Evolutionary conservation across 139 green algal species (phyloP), one percentile per base, ranked within the genome.

Genomic region (Chlamydomonas sp.): DNA sequence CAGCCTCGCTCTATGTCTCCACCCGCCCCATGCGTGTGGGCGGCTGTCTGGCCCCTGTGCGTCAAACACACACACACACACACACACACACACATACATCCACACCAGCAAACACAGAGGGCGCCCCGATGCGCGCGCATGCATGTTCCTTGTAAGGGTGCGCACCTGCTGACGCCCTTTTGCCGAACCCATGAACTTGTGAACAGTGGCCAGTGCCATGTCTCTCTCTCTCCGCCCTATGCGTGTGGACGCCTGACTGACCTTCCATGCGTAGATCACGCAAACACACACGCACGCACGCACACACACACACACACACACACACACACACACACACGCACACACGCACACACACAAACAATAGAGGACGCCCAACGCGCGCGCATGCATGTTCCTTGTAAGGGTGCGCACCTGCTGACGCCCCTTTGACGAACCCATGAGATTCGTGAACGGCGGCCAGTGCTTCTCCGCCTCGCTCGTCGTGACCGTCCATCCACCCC

Each of bases 401-500:
- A 61, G 16, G 6, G 38, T 31, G 4, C 59, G 1, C 65, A 80
- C 75, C 70, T 81, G 67, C 48, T 68, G 39, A 26, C 71, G 37
- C 1, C 26, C 29, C 60, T 81, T 81, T 37, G 50, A 10, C 37
- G 48, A 64, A 8, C 26, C 38, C 38, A 77, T 70, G 48, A 81
- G 60, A 20, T 71, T 68, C 48, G 16, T 57, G 47, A 58, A 75
- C 48, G 83, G 65, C 24, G 61, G 54, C 64, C 77, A 74, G 2
- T 72, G 31, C 13, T 64, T 37, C 71, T 84, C 79, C 22, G 59
- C 49, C 20, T 16, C 64, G 26, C 31, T 65, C 30, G 79, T 84
- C 13, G 74, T 81, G 0, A 84, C 73, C 1, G 54, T 63, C 28
- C n/a, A n/a, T n/a, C n/a, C n/a, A n/a, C n/a, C n/a, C n/a, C n/a